Conservation (phyloP, 345 rosid species). For the Pseudoturritis turrita region DNA sequence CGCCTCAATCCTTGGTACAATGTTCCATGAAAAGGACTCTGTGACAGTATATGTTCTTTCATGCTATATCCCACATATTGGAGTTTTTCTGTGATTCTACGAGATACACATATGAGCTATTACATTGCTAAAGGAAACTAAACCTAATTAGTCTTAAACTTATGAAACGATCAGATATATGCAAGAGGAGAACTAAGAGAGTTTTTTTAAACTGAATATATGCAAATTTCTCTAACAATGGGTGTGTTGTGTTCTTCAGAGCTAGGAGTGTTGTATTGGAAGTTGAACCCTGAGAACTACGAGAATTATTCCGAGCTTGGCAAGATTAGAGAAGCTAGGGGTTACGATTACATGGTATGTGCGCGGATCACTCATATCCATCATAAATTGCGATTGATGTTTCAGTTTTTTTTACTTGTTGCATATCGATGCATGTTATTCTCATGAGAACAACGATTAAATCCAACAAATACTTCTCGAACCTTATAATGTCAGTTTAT, state of each 20-base stretch:
- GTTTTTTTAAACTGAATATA: not conserved
- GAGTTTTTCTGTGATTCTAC: not conserved
- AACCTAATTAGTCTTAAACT: not conserved
- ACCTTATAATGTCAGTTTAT: not conserved
- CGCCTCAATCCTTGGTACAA: too few relatives aligned
- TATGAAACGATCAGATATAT: not conserved
- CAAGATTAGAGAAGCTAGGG: slow-evolving; percentile 69
- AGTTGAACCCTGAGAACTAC: slow-evolving; percentile 61
- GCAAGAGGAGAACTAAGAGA: not conserved
- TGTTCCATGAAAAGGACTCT: too few relatives aligned
- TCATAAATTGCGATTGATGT: too few relatives aligned
- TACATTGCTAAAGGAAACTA: not conserved
- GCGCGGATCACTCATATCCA: too few relatives aligned
- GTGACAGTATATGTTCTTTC: too few relatives aligned
- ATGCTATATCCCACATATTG: too few relatives aligned
- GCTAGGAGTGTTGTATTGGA: slow-evolving; percentile 78
- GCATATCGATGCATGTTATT: too few relatives aligned
- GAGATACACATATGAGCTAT: not conserved
- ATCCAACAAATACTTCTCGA: too few relatives aligned
- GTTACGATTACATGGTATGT: slow-evolving; percentile 92
- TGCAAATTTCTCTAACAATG: not conserved
- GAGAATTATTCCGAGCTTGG: slow-evolving; percentile 63
- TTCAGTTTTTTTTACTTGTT: too few relatives aligned
- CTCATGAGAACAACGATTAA: too few relatives aligned
- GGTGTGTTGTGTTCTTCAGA: slow-evolving; percentile 35